A percentile compares a stretch with the other conserved stretches of the same genome.
Evolutionary conservation across 2,329 filamentous ascomycete species (phyloP).

Genomic region (Colletotrichum viniferum): DNA sequence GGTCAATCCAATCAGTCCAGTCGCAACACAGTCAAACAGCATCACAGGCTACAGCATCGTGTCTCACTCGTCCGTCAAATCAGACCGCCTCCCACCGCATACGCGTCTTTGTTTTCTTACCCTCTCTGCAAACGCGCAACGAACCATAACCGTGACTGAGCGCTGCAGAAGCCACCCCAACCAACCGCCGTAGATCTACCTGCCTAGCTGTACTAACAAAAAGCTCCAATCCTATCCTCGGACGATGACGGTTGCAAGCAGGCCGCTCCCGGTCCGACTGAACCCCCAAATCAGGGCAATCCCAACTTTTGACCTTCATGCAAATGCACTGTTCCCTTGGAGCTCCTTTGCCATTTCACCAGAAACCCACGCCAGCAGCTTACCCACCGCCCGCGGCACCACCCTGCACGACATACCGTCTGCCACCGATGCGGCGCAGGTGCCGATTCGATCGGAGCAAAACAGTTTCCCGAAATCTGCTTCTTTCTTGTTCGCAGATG

Average conservation of each 20-base stretch:
- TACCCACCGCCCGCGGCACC: neutral
- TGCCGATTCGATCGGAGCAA: neutral
- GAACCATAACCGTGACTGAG: neutral
- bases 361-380: neutral
- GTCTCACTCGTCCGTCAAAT: neutral
- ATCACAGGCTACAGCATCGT: neutral
- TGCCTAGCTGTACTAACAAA: neutral
- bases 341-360: neutral
- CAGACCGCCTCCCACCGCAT: neutral
- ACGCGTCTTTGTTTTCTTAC: neutral
- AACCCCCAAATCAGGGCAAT: neutral
- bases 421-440: neutral
- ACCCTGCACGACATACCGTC: neutral
- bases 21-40: neutral
- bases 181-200: neutral
- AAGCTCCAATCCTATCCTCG: neutral
- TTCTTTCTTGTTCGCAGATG: neutral
- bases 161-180: neutral
- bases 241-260: neutral
- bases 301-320: slow-evolving; percentile 16
- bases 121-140: neutral
- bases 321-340: slow-evolving; percentile 9
- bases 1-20: neutral
- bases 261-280: slow-evolving; percentile 3
- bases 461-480: neutral